Percentiles rank a stretch among this genome's conserved stretches.
These are phyloP conservation scores for Corynascus novoguineensis DNA, from an alignment of 495 filamentous ascomycete genomes.

Conservation along the genomic window DNA sequence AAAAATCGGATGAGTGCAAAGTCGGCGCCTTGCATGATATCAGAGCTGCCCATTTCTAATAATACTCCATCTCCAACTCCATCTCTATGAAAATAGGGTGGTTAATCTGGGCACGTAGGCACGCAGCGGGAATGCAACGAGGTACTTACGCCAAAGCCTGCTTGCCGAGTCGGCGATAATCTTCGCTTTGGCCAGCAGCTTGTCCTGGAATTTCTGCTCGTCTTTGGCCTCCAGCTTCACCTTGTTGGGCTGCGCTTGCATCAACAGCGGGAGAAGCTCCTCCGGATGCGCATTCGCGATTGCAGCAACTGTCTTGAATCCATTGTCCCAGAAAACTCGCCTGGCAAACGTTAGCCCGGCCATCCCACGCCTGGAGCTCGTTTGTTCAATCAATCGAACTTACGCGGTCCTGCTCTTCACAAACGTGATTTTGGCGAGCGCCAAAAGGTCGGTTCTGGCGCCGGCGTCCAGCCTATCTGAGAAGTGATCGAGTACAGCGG, in stretches of 20 bases:
- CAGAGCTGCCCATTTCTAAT: constrained; percentile 26
- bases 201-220: constrained; percentile 57
- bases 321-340: constrained; percentile 70
- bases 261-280: constrained; percentile 63
- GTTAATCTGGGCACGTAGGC: neutral
- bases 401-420: constrained; percentile 71
- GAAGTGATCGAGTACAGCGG: constrained; percentile 73
- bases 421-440: constrained; percentile 67
- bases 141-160: constrained; percentile 60
- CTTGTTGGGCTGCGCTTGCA: constrained; percentile 65
- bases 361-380: neutral
- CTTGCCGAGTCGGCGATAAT: constrained; percentile 66
- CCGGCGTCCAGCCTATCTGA: constrained; percentile 69
- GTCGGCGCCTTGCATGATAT: neutral
- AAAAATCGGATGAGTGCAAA: neutral
- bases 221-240: constrained; percentile 53
- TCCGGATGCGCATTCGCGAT: constrained; percentile 63
- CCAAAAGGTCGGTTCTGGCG: constrained; percentile 66
- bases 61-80: constrained; percentile 41
- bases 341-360: constrained; percentile 11
- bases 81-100: constrained; percentile 32
- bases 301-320: constrained; percentile 59
- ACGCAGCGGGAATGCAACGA: constrained; percentile 10
- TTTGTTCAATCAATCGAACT: neutral
- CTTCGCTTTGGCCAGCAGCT: constrained; percentile 61